Evolutionary conservation across 306 rosid genomes (phyloP).

Genomic region (Vigna angularis): DNA sequence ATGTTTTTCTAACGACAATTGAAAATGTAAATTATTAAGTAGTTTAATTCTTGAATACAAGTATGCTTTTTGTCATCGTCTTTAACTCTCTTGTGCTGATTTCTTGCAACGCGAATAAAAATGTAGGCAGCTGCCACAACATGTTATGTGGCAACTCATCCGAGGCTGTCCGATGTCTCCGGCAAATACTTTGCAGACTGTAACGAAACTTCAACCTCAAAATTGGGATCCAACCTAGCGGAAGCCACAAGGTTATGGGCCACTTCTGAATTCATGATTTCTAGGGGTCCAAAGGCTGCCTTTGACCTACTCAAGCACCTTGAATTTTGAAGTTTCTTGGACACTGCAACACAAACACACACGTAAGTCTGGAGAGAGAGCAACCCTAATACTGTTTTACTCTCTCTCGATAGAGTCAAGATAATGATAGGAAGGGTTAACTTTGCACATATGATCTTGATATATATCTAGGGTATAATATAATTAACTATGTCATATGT

Average conservation of each 20-base stretch:
- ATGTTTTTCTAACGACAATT: background rate
- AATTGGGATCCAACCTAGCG: constrained; percentile 58
- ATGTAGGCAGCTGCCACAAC: constrained; percentile 92
- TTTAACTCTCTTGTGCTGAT: background rate
- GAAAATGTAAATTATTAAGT: background rate
- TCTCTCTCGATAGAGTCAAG: constrained; percentile 11
- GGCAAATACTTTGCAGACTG: constrained; percentile 91
- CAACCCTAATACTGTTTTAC: constrained; percentile 6
- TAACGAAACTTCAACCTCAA: constrained; percentile 77
- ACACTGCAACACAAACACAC: background rate
- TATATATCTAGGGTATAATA: constrained; percentile 22
- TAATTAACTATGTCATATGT: constrained; percentile 3
- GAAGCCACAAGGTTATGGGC: constrained; percentile 78
- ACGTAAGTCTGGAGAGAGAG: constrained; percentile 10
- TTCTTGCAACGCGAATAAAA: background rate
- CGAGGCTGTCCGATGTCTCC: constrained; percentile 57
- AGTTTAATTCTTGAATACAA: background rate
- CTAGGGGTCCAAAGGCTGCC: constrained; percentile 54
- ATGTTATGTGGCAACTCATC: constrained; percentile 87
- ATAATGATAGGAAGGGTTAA: constrained; percentile 31
- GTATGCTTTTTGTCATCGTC: too few relatives aligned
- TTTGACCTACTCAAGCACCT: constrained; percentile 42
- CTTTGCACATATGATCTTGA: background rate
- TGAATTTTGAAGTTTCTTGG: constrained; percentile 39
- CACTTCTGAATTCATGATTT: constrained; percentile 69